Evolutionary conservation across 2,329 filamentous ascomycete genomes (phyloP), one percentile per base, ranked within the genome.

Genomic region (Aspergillus proliferans): DNA sequence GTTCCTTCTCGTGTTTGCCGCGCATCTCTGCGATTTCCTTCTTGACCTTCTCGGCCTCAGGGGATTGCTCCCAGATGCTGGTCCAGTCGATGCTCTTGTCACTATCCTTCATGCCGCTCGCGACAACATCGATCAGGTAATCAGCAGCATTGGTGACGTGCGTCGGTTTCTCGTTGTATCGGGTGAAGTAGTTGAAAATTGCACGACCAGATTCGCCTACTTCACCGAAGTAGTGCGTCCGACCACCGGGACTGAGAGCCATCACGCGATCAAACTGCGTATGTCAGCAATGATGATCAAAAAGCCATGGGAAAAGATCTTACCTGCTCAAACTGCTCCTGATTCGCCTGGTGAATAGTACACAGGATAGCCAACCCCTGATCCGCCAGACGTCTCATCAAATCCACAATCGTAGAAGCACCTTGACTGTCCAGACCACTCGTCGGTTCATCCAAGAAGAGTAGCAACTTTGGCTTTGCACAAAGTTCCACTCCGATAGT

Each of bases 401-500:
- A 82, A 1, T 76, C 73, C 4, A 85, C 75, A 48, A 86, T 85
- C 0, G 75, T 81, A 59, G 76, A 84, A 2, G 84, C 82, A 2
- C 78, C 79, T 53, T 85, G 82, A 12, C 76, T 81, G 59, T 87
- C 83, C 2, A 87, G 74, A 43, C 83, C 65, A 53, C 77, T 82
- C 0, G 84, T 86, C 1, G 84, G 84, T 58, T 87, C 83, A 58
- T 86, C 84, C 19, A 86, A 66, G 67, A 86, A 86, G 18, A 86
- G 69, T 0, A 86, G 69, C 0, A 86, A 68, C n/a, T 76, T 77
- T 0, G 83, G 83, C 54, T 83, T 78, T 0, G 83, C 83, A 12
- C 82, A 83, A 2, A 87, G 73, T 57, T 87, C 84, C 3, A 86
- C 83, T 48, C 82, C 84, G 48, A 87, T 87, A 0, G 84, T 87